Evolutionary conservation across 2,329 filamentous ascomycete genomes (phyloP), one percentile per base, ranked within the genome.

Genomic region (Didymella glomerata): DNA sequence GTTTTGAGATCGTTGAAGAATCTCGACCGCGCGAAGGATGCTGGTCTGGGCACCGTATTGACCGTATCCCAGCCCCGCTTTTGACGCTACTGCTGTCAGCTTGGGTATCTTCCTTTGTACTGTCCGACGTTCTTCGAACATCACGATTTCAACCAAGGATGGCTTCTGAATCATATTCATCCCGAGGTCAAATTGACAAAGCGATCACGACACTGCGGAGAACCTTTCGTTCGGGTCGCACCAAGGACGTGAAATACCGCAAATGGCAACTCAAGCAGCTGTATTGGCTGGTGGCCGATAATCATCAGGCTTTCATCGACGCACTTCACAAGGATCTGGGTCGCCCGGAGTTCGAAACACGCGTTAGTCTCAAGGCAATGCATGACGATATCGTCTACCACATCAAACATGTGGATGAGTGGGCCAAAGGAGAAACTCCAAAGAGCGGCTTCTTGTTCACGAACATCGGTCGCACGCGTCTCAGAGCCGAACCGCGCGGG

Each of bases 191-290:
- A 8, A 27, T 52, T 5, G 48, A 44, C 20, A 44, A 36, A 20
- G 13, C 34, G 4, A 18, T 38, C 4, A 18, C 16, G 3, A 38
- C 34, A 38, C n/a, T 38, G 34, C 34, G 34, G 2, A 16, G 16
- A 10, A 38, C 34, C 18, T 38, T 38, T 16, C 48, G 48, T 22
- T 44, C 48, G 4, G 48, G 48, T 11, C 48, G 38, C 36, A 51
- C 18, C 38, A 51, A 51, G 27, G 38, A 44, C 32, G 8, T 44
- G 25, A 51, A 44, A 18, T 51, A 51, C 22, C 48, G 48, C 18
- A 51, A 42, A 51, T 51, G 48, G 48, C 48, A 51, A n/a, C 48
- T 51, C 14, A 51, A 51, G 41, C 48, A 44, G 48, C 38, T 51
- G 38, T 50, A 50, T n/a, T 50, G 48, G 48, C 36, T 50, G 11